Percentiles rank a stretch among this genome's conserved stretches.
Conservation (phyloP, 177 flowering plant genomes). For the Telopea speciosissima region DNA sequence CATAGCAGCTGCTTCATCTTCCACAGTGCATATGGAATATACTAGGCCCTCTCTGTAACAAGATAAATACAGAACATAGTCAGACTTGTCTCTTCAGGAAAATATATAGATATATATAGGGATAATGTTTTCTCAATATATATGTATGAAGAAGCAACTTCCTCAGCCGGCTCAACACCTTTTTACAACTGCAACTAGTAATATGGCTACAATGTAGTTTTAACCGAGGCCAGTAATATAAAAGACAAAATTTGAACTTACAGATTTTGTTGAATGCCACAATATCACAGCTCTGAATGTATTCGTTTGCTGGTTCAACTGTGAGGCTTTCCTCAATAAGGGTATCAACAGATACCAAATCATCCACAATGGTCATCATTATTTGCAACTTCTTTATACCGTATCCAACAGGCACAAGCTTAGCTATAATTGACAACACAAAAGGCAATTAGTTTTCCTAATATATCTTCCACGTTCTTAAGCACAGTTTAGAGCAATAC, state of each 20-base stretch:
- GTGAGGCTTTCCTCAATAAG: constrained; percentile 68
- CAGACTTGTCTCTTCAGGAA: not conserved
- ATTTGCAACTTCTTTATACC: constrained; percentile 82
- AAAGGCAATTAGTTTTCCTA: not conserved
- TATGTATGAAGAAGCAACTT: no score
- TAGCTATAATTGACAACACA: constrained; percentile 38
- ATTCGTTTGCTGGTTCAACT: constrained; percentile 70
- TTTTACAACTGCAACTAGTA: not conserved
- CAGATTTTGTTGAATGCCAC: constrained; percentile 91
- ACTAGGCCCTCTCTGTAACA: not conserved
- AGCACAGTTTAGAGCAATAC: not conserved
- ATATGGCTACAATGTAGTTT: no score
- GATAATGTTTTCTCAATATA: no score
- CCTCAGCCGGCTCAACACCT: not conserved
- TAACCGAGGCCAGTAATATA: no score
- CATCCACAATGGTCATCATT: constrained; percentile 81
- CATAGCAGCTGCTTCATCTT: not conserved
- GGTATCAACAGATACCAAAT: constrained; percentile 71
- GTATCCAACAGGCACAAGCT: constrained; percentile 75
- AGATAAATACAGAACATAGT: not conserved
- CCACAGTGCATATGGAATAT: not conserved
- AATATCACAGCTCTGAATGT: constrained; percentile 88
- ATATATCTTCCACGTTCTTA: not conserved
- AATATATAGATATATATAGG: no score
- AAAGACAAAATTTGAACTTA: constrained; percentile 25